phyloP scores from a whole-genome alignment of 2,329 filamentous ascomycete genomes.

The Mariannaea elegans region DNA sequence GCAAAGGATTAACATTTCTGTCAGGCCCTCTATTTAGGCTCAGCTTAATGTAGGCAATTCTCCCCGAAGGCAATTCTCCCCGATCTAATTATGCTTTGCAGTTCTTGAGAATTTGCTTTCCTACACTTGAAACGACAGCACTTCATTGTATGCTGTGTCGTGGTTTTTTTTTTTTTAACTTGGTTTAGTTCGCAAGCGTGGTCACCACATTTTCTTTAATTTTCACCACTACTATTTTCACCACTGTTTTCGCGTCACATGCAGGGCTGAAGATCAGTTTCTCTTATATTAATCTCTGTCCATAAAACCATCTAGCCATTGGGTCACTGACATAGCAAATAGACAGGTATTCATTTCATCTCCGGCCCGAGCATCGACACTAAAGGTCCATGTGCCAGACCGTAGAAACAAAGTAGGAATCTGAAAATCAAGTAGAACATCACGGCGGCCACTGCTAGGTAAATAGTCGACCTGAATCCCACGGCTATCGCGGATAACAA shows the following conservation, averaged over 20 bases:
- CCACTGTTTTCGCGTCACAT: no score
- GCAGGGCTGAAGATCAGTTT: background rate
- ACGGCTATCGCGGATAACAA: conserved; percentile 1
- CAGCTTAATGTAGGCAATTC: no score
- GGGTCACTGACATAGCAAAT: background rate
- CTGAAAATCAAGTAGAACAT: conserved; percentile 6
- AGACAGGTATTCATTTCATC: background rate
- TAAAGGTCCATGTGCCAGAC: conserved; percentile 1
- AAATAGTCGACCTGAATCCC: background rate
- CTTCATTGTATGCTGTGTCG: conserved; percentile 15
- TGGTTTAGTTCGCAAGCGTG: background rate
- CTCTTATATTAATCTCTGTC: background rate
- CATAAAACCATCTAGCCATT: background rate
- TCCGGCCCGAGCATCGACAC: background rate
- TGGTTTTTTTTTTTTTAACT: background rate
- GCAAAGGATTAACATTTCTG: no score
- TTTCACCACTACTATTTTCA: no score
- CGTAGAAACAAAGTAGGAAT: background rate
- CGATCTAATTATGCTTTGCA: no score
- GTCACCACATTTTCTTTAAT: background rate
- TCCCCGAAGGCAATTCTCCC: no score
- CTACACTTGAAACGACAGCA: no score
- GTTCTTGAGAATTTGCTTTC: no score
- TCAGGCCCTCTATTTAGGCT: no score
- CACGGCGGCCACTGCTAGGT: conserved; percentile 5